phyloP scores from a whole-genome alignment of 495 filamentous ascomycete genomes.

The Tuber melanosporum region DNA sequence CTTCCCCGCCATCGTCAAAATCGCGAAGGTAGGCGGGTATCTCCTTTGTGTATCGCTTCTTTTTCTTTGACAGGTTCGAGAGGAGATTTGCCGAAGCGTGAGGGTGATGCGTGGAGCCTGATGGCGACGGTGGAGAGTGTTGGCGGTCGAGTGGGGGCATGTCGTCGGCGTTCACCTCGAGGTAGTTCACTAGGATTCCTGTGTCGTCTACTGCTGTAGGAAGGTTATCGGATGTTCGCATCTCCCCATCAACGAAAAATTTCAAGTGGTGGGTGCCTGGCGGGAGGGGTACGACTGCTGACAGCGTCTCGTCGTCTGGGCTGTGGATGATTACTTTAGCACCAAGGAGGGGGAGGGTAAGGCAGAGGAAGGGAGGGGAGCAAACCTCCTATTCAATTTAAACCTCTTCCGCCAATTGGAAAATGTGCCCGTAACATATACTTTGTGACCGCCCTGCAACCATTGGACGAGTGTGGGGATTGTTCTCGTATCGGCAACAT shows the following conservation, averaged over 20 bases:
- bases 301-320: constrained; percentile 49
- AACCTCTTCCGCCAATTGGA: constrained; percentile 93
- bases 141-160: constrained; percentile 49
- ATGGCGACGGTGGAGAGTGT: constrained; percentile 44
- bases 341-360: constrained; percentile 6
- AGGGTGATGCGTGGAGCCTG: constrained; percentile 41
- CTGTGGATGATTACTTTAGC: constrained; percentile 33
- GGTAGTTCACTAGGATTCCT: constrained; percentile 94
- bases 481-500: constrained; percentile 60
- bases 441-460: constrained; percentile 69
- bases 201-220: constrained; percentile 95
- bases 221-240: constrained; percentile 76
- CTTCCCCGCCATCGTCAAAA: constrained; percentile 66
- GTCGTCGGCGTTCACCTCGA: constrained; percentile 82
- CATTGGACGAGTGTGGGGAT: constrained; percentile 79
- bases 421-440: constrained; percentile 95
- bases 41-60: constrained; percentile 53
- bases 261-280: constrained; percentile 95
- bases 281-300: constrained; percentile 68
- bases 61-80: constrained; percentile 39
- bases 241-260: constrained; percentile 89
- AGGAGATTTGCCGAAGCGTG: constrained; percentile 46
- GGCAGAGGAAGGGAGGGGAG: constrained; percentile 4
- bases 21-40: constrained; percentile 83
- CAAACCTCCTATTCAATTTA: constrained; percentile 70